Conservation (phyloP, 139 green algal species). For the Limnomonas spitsbergensis region DNA sequence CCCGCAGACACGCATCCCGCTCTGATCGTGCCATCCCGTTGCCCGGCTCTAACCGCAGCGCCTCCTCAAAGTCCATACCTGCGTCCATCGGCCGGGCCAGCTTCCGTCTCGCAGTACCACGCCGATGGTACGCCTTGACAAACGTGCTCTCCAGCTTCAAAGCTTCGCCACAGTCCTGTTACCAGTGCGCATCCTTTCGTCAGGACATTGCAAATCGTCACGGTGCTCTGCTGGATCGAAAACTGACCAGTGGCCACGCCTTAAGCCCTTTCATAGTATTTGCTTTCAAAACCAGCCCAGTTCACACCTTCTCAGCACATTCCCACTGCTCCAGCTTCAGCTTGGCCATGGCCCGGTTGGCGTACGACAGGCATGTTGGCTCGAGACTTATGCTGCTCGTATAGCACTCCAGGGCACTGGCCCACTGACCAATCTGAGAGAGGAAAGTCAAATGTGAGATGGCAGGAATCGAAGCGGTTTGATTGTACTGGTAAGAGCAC, state of each 20-base stretch:
- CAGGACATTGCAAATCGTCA: too few species aligned
- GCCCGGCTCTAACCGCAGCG: constrained; percentile 59
- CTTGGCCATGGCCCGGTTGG: constrained; percentile 68
- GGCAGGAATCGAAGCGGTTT: too few species aligned
- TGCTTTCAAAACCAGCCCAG: not conserved
- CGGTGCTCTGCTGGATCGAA: too few species aligned
- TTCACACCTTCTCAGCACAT: not conserved
- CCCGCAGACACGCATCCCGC: constrained; percentile 32
- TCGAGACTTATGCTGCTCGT: constrained; percentile 41
- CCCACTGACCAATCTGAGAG: constrained; percentile 34
- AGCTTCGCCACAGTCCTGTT: constrained; percentile 57
- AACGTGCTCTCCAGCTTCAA: constrained; percentile 61
- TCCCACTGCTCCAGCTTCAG: constrained; percentile 46
- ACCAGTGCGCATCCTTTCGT: not conserved
- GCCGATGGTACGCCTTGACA: constrained; percentile 62
- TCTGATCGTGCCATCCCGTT: constrained; percentile 51
- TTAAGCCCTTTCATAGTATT: constrained; percentile 1
- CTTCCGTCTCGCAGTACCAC: constrained; percentile 46
- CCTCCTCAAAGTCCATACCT: constrained; percentile 62
- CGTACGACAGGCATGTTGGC: constrained; percentile 49
- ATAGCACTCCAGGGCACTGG: constrained; percentile 58
- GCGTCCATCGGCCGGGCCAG: constrained; percentile 49
- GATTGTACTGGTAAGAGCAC: too few species aligned
- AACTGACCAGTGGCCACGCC: not conserved
- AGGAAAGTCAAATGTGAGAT: not conserved